Conservation (phyloP, 495 filamentous ascomycete genomes). For the Penicillium cosmopolitanum region DNA sequence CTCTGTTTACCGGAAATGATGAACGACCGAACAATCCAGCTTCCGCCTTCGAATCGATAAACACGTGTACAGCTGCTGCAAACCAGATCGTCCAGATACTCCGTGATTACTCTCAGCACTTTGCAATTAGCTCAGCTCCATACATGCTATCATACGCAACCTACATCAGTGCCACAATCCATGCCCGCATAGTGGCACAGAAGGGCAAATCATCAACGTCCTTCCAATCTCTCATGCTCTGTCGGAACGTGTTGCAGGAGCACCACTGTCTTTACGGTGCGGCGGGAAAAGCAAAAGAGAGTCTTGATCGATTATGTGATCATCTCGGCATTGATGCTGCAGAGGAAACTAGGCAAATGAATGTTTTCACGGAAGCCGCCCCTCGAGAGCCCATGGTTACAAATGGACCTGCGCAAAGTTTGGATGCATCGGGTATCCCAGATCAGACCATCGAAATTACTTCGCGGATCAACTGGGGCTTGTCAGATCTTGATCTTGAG, state of each 20-base stretch:
- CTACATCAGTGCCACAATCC: conserved; percentile 40
- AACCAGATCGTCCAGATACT: conserved; percentile 38
- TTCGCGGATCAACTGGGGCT: conserved; percentile 24
- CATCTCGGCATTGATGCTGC: conserved; percentile 21
- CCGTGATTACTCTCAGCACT: conserved; percentile 31
- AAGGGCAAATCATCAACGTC: conserved; percentile 26
- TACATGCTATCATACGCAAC: conserved; percentile 41
- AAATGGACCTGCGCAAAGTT: background rate
- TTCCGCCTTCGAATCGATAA: conserved; percentile 33
- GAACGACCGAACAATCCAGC: conserved; percentile 12
- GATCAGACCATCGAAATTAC: conserved; percentile 14
- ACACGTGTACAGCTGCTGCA: conserved; percentile 32
- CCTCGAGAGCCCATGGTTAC: background rate
- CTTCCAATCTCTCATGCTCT: conserved; percentile 28
- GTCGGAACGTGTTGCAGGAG: conserved; percentile 22
- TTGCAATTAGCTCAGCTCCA: conserved; percentile 31
- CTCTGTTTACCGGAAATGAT: conserved; percentile 27
- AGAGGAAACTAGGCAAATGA: background rate
- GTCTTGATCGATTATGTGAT: conserved; percentile 24
- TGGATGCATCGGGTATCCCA: background rate
- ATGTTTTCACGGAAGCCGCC: background rate
- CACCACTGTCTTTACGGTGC: conserved; percentile 28
- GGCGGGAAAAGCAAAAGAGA: conserved; percentile 28
- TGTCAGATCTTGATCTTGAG: conserved; percentile 34
- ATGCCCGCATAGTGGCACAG: conserved; percentile 34